Evolutionary conservation across 306 rosid species (phyloP).

Genomic region (Cicer cuneatum): DNA sequence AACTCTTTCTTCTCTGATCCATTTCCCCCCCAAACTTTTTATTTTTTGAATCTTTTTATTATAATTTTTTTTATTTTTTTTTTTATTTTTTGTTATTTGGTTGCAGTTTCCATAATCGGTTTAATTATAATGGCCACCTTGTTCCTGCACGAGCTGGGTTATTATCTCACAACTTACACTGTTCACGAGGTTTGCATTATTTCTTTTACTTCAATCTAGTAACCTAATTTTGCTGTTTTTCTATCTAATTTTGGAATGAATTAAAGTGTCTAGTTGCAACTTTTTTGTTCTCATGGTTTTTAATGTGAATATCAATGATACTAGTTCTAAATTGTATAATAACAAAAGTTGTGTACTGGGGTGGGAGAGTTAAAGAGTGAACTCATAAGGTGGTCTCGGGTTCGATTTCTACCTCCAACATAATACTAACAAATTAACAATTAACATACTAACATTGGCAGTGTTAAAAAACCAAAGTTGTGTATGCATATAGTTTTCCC

Average conservation of each 20-base stretch:
- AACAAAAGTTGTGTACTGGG: not conserved
- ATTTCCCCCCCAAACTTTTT: not conserved
- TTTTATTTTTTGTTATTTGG: not conserved
- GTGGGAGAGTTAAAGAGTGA: no score
- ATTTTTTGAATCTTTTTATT: not conserved
- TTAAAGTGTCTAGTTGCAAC: not conserved
- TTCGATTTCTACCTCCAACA: no score
- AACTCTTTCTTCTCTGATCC: conserved; percentile 14
- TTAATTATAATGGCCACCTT: conserved; percentile 77
- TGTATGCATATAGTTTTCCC: conserved; percentile 20
- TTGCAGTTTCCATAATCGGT: conserved; percentile 79
- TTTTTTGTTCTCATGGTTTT: conserved; percentile 5
- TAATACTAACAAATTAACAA: no score
- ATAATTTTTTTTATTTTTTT: not conserved
- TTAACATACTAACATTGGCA: no score
- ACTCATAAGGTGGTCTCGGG: no score
- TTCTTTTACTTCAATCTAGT: not conserved
- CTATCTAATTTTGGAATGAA: conserved; percentile 6
- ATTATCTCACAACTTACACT: conserved; percentile 81
- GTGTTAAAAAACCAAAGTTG: no score
- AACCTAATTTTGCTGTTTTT: not conserved
- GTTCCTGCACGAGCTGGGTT: conserved; percentile 88
- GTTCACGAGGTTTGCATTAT: conserved; percentile 74
- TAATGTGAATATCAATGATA: not conserved
- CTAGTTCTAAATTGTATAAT: conserved; percentile 10